Evolutionary conservation across 2,329 filamentous ascomycete genomes (phyloP).

Genomic region (Beauveria sp.): DNA sequence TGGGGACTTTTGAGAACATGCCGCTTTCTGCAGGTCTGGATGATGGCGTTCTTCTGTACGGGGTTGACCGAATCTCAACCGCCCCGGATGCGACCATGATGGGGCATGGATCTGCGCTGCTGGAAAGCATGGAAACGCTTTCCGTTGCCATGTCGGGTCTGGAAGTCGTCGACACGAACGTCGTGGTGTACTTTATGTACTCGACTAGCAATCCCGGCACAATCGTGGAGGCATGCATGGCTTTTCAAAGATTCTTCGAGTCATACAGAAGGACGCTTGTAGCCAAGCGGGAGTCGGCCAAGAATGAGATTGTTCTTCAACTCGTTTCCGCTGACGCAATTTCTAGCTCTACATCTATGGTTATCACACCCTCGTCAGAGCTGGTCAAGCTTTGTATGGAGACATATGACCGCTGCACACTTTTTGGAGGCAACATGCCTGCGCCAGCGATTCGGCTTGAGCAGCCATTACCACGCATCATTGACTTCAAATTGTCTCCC

Average conservation of each 20-base stretch:
- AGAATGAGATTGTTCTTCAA: slow-evolving; percentile 68
- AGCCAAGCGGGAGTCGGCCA: slow-evolving; percentile 33
- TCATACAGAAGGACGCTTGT: slow-evolving; percentile 38
- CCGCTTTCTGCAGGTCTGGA: slow-evolving; percentile 30
- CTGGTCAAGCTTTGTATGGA: slow-evolving; percentile 61
- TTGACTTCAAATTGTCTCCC: slow-evolving; percentile 66
- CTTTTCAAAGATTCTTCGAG: slow-evolving; percentile 67
- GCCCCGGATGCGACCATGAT: slow-evolving; percentile 34
- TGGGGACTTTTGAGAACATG: slow-evolving; percentile 57
- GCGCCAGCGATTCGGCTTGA: slow-evolving; percentile 69
- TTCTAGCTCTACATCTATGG: slow-evolving; percentile 53
- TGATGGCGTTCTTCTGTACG: slow-evolving; percentile 43
- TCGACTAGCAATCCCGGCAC: slow-evolving; percentile 53
- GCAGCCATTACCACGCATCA: slow-evolving; percentile 57
- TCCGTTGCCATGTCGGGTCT: slow-evolving; percentile 38
- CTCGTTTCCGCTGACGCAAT: slow-evolving; percentile 64
- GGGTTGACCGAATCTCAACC: slow-evolving; percentile 37
- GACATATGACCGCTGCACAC: slow-evolving; percentile 67
- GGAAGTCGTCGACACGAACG: slow-evolving; percentile 44
- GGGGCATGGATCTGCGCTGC: slow-evolving; percentile 36
- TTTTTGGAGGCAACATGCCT: slow-evolving; percentile 48
- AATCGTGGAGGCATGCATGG: slow-evolving; percentile 62
- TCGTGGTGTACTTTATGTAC: slow-evolving; percentile 73
- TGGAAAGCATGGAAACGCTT: slow-evolving; percentile 42
- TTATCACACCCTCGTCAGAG: slow-evolving; percentile 53